Base-by-base conservation (phyloP, 345 rosid genomes). In the Fremontodendron californicum region DNA sequence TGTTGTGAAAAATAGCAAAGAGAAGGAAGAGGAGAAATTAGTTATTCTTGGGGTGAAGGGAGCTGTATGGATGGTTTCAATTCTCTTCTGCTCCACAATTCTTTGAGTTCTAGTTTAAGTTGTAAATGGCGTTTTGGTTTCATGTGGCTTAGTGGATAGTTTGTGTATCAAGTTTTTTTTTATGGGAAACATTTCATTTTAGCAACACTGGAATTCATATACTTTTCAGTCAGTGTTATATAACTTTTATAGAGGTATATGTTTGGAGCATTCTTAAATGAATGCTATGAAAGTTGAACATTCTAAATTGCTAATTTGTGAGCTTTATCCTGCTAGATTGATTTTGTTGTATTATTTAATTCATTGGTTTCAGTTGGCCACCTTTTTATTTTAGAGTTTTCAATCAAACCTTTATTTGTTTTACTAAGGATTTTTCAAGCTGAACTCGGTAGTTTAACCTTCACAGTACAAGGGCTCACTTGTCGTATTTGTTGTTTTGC, bases 401-500 rank as follows among this genome's bases (percentile, higher is more conserved):
- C 6, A 10, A 13, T 49, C 6, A 10, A 13, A 52, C 45, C 19
- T 13, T 71, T 37, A 3, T 65, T 45, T 73, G 64, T 71, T 55
- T 52, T 2, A 52, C 13, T 39, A 40, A 11, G 73, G 27, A 42
- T 31, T 27, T 33, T 46, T 39, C 31, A 48, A 13, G 68, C 67
- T 76, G 71, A 64, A 6, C 25, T 55, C 52, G 7, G n/a, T 48
- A 13, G 68, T 37, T 51, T 29, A 43, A 55, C 69, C 58, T 63
- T 66, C 55, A 60, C 6, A 21, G 21, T 68, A 2, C 23, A 23
- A 55, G 7, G 33, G 18, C 63, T 67, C 42, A 77, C 43, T 71
- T 31, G 31, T 71, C 18, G 10, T 45, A 4, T 69, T 63, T 83
- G 67, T 74, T 55, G 52, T 81, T 70, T 49, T 85, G 84, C 87